phyloP scores from a whole-genome alignment of 345 rosid genomes.

The Eucalyptus coolabah region DNA sequence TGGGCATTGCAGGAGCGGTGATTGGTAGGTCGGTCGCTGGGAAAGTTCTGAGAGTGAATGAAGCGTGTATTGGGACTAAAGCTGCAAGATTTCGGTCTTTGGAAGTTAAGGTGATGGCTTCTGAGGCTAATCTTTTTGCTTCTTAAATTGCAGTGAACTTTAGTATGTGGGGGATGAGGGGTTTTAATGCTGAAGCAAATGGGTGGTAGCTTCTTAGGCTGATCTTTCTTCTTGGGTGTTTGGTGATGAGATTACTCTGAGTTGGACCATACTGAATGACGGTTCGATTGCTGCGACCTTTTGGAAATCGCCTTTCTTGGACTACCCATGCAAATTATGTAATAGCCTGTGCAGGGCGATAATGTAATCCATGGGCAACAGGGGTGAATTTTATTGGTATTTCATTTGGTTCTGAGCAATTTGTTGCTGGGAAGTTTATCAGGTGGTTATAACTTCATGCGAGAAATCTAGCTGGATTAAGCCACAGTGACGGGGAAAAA shows the following conservation, averaged over 20 bases:
- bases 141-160: neutral
- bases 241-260: neutral
- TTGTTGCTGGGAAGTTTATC: neutral
- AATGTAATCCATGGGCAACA: neutral
- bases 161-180: neutral
- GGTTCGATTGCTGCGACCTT: neutral
- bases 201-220: neutral
- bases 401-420: neutral
- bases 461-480: neutral
- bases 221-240: neutral
- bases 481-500: neutral
- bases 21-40: constrained; percentile 25
- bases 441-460: neutral
- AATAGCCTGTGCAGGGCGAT: neutral
- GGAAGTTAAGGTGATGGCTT: constrained; percentile 47
- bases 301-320: neutral
- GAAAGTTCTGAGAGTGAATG: constrained; percentile 20
- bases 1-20: constrained; percentile 7
- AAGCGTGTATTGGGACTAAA: constrained; percentile 24
- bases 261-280: neutral
- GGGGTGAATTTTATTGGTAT: neutral
- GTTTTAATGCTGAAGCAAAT: neutral
- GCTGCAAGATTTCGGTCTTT: constrained; percentile 35
- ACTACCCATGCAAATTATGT: neutral
- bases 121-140: neutral